Conservation (phyloP, 2,329 filamentous ascomycete genomes). For the Bipolaris sorokiniana region DNA sequence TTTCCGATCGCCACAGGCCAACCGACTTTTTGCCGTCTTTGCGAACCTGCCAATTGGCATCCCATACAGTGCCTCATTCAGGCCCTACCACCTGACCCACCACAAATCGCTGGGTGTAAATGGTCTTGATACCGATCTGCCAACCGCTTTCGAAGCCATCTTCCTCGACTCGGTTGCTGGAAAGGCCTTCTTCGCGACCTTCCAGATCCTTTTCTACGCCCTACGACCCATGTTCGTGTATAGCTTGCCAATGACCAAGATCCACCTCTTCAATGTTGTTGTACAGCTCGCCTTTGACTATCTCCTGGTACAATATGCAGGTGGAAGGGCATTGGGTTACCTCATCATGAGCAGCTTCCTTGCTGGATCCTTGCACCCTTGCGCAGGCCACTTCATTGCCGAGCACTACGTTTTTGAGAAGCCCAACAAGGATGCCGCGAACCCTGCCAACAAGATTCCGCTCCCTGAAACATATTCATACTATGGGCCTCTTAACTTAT, state of each 20-base stretch:
- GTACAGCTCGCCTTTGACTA: constrained; percentile 81
- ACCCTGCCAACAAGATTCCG: constrained; percentile 57
- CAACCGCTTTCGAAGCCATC: constrained; percentile 86
- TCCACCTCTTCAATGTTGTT: constrained; percentile 82
- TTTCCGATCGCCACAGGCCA: constrained; percentile 79
- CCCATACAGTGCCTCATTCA: constrained; percentile 94
- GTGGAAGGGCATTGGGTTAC: constrained; percentile 74
- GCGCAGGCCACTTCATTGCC: constrained; percentile 96
- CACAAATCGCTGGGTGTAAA: constrained; percentile 98
- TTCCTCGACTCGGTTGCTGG: constrained; percentile 94
- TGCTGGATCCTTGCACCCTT: constrained; percentile 89
- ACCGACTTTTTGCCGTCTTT: constrained; percentile 86
- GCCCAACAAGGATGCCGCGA: constrained; percentile 60
- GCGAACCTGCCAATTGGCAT: constrained; percentile 96
- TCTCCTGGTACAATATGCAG: constrained; percentile 66
- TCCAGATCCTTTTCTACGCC: constrained; percentile 99
- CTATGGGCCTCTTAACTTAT: constrained; percentile 87
- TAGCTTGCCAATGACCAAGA: constrained; percentile 81
- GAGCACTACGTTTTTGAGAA: constrained; percentile 72
- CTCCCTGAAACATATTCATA: constrained; percentile 96
- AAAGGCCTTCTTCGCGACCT: constrained; percentile 98
- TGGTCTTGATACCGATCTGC: constrained; percentile 93
- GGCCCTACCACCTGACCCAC: constrained; percentile 97
- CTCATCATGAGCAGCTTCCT: constrained; percentile 89
- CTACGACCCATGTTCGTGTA: constrained; percentile 95